A percentile compares a stretch with the other conserved stretches of the same genome.
Conservation (phyloP, 805 yeast genomes). For the Spathaspora hagerdaliae region DNA sequence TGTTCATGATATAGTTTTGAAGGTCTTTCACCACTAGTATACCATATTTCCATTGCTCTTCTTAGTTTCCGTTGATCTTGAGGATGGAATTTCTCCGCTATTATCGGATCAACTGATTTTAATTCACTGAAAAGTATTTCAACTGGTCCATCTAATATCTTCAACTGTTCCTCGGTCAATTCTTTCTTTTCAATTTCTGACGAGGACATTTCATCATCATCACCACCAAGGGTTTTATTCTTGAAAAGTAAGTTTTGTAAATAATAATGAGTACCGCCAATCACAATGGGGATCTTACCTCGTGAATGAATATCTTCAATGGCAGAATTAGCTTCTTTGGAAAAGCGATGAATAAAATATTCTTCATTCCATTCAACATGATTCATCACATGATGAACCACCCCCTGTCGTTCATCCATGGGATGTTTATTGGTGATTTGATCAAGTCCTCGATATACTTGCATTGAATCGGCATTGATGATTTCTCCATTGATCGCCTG, state of each 20-base stretch:
- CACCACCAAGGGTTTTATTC: conserved; percentile 56
- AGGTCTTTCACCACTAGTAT: conserved; percentile 60
- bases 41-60: conserved; percentile 79
- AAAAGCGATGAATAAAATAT: conserved; percentile 76
- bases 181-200: conserved; percentile 24
- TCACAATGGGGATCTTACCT: conserved; percentile 79
- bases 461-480: conserved; percentile 97
- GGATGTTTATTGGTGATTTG: conserved; percentile 94
- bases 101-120: conserved; percentile 57
- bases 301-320: conserved; percentile 62
- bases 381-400: conserved; percentile 85
- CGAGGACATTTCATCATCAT: conserved; percentile 8
- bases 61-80: conserved; percentile 76
- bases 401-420: conserved; percentile 61
- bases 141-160: conserved; percentile 53
- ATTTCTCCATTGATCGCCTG: conserved; percentile 76
- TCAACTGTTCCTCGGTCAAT: conserved; percentile 23
- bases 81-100: conserved; percentile 85
- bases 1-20: conserved; percentile 71
- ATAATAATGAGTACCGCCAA: conserved; percentile 97
- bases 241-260: conserved; percentile 71
- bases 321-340: conserved; percentile 59
- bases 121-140: conserved; percentile 48
- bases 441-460: conserved; percentile 71
- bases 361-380: conserved; percentile 79